Conservation (phyloP, 805 yeast species). For the Yarrowia sp. region DNA sequence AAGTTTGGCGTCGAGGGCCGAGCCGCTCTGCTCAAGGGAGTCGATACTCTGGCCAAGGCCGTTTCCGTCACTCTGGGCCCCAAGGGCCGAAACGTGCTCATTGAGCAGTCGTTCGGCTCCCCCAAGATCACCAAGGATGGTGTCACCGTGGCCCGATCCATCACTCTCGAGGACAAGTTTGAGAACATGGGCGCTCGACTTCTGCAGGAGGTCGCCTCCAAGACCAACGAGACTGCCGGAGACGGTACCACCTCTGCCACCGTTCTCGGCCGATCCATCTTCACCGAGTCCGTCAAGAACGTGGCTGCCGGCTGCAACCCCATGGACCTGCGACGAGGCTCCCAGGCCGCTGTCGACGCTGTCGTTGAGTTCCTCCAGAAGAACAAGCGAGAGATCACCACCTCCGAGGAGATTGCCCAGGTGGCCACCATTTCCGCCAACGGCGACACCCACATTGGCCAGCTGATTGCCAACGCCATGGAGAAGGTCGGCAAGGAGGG, state of each 20-base stretch:
- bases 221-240: constrained; percentile 97
- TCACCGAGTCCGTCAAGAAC: constrained; percentile 92
- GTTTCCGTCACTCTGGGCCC: constrained; percentile 97
- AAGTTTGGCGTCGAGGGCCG: constrained; percentile 98
- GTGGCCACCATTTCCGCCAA: constrained; percentile 98
- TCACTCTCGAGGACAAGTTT: constrained; percentile 83
- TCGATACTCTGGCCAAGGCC: constrained; percentile 92
- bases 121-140: constrained; percentile 99
- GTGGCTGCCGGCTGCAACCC: constrained; percentile 99
- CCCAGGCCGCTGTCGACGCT: constrained; percentile 95
- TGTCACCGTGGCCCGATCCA: constrained; percentile 92
- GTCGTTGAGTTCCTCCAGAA: constrained; percentile 82
- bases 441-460: constrained; percentile 93
- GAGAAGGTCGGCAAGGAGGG: constrained; percentile 99
- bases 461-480: constrained; percentile 91
- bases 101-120: constrained; percentile 95
- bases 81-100: constrained; percentile 94
- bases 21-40: constrained; percentile 92
- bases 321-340: constrained; percentile 96
- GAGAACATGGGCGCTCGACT: constrained; percentile 97
- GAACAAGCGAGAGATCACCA: constrained; percentile 91
- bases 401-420: constrained; percentile 94
- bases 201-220: constrained; percentile 94
- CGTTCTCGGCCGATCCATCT: constrained; percentile 91
- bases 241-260: constrained; percentile 99